A percentile compares a stretch with the other conserved stretches of the same genome.
Evolutionary conservation across 2,329 filamentous ascomycete genomes (phyloP).

Genomic region (Paraphoma chrysanthemicola): DNA sequence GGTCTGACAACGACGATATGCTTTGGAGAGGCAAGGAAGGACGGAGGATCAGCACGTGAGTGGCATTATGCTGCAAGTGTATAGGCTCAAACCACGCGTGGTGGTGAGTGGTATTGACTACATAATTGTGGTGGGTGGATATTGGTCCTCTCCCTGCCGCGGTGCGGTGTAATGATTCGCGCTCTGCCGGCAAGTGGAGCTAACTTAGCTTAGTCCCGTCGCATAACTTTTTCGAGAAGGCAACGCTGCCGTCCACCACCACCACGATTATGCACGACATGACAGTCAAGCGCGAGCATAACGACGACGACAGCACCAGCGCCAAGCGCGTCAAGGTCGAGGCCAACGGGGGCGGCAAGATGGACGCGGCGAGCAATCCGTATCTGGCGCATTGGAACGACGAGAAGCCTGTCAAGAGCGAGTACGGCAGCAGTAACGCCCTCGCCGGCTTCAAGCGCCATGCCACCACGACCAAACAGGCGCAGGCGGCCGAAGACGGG

Average conservation of each 20-base stretch:
- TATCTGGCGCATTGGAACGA: slow-evolving; percentile 92
- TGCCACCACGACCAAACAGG: slow-evolving; percentile 78
- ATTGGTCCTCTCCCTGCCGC: slow-evolving; percentile 12
- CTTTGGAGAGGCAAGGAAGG: background rate
- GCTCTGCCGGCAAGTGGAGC: slow-evolving; percentile 15
- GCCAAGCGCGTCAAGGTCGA: slow-evolving; percentile 59
- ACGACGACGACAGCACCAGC: slow-evolving; percentile 56
- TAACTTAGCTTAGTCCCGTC: slow-evolving; percentile 7
- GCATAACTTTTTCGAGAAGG: slow-evolving; percentile 28
- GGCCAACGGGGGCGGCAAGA: slow-evolving; percentile 39
- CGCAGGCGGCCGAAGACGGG: slow-evolving; percentile 76
- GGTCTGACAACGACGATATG: background rate
- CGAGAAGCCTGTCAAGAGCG: slow-evolving; percentile 48
- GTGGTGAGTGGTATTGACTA: background rate
- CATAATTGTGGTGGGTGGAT: slow-evolving; percentile 4
- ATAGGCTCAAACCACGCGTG: background rate
- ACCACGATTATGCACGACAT: slow-evolving; percentile 47
- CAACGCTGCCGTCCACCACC: background rate
- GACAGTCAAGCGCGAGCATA: slow-evolving; percentile 63
- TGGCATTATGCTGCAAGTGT: background rate
- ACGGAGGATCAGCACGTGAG: background rate
- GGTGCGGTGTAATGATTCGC: slow-evolving; percentile 14
- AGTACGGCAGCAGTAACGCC: slow-evolving; percentile 39
- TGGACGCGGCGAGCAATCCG: slow-evolving; percentile 72
- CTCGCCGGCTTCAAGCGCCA: slow-evolving; percentile 76